Base-by-base conservation (phyloP, 1,284 basidiomycete genomes). In the Leccinum fallax region DNA sequence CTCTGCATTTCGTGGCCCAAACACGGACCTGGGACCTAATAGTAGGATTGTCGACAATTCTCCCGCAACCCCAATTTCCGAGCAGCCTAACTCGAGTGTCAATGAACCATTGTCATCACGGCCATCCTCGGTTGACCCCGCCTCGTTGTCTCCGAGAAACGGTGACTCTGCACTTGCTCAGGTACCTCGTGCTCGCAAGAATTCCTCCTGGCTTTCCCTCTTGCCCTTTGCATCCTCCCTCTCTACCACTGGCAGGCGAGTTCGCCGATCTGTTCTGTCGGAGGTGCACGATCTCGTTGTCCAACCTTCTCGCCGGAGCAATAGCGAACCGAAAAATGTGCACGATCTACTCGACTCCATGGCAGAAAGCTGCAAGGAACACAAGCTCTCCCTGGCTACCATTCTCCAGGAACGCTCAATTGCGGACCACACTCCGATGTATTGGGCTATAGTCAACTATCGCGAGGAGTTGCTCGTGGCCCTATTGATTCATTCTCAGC, bases 161-260 rank as follows among this genome's bases (percentile, higher is more conserved):
- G 5, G 46, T 19, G 38, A 28, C 8, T n/a, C 30, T 28, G 13
- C 13, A 2, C 19, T 26, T 49, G 38, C 53, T 43, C 59, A 62
- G 56, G 57, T 8, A 36, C 36, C 32, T 1, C 61, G 24, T 34
- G 4, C 60, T 15, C 55, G 61, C 13, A 64, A 66, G 49, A 63
- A 56, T 16, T 54, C 38, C 2, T 65, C 69, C 2, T 74, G 71
- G 73, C 40, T 72, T 15, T 75, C 73, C 19, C 61, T 65, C 61
- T 56, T 76, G 10, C 69, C 74, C 4, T 76, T 77, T 38, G 65
- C 61, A 40, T 66, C 70, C 13, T 77, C 77, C 2, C 72, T 76
- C 57, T 79, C 78, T 5, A 66, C 77, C 1, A 78, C 34, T 36
- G 13, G 34, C 34, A 36, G 78, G 28, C 70, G 65, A 4, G 78